phyloP scores from a whole-genome alignment of 257 asterid species.

The Solanum chmielewskii region DNA sequence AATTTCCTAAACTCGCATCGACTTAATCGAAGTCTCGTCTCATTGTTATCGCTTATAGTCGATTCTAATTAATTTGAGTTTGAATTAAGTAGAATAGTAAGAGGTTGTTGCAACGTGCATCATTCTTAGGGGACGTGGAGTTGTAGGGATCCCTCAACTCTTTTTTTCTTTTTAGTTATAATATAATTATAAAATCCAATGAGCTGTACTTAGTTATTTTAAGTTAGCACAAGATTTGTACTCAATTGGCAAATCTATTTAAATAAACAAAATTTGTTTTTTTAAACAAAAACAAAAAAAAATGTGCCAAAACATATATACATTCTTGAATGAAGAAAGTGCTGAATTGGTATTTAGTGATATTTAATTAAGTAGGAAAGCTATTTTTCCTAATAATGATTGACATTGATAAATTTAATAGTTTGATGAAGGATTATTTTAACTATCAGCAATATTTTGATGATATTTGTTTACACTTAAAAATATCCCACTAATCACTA shows the following conservation, averaged over 20 bases:
- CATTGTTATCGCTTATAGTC: neutral
- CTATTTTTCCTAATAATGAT: neutral
- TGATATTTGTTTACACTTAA: neutral
- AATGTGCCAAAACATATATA: neutral
- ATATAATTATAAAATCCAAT: too few relatives aligned
- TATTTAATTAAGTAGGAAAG: neutral
- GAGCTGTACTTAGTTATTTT: neutral
- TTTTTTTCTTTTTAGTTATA: too few relatives aligned
- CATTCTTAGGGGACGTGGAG: too few relatives aligned
- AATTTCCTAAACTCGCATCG: too few relatives aligned
- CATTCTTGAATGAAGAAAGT: neutral
- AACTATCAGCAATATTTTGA: neutral
- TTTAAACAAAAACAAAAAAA: too few relatives aligned
- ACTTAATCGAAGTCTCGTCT: too few relatives aligned
- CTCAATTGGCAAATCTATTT: neutral
- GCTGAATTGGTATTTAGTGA: neutral
- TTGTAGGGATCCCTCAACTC: too few relatives aligned
- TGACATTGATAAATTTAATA: neutral
- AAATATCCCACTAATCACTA: too few relatives aligned
- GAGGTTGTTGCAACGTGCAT: neutral
- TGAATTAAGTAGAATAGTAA: neutral
- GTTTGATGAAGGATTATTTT: neutral
- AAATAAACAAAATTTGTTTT: neutral
- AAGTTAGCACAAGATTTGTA: neutral
- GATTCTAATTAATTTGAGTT: neutral